Evolutionary conservation across 2,329 filamentous ascomycete species (phyloP), one percentile per base, ranked within the genome.

Genomic region (Teratosphaeria viscida): DNA sequence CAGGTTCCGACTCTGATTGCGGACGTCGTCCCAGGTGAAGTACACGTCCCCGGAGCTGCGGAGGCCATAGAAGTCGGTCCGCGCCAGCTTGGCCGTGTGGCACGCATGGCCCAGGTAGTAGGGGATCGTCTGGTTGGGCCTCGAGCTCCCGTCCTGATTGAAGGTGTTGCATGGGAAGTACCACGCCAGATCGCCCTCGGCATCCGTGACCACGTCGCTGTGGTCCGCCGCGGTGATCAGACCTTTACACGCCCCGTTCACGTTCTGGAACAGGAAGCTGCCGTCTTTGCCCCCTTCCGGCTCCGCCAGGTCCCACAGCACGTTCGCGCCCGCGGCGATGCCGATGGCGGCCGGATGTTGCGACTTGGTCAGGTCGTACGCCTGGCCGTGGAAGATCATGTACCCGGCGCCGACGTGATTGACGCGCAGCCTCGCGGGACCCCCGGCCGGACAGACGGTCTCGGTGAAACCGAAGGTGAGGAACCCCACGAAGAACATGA

Each of bases 221-320:
- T 79, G 79, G 1, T 81, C 71, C 1, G 87, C 83, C 7, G 81
- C 75, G 0, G 84, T 95, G 71, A 99, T 96, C 59, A 97, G 76
- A 10, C 82, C 88, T 77, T 97, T 99, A 82, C 94, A 99, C 63
- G 88, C 89, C 55, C 94, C 95, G 68, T 99, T 99, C 73, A 99
- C 94, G 66, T 97, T 95, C 73, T 99, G 94, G 76, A 99, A 99
- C 70, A 99, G 77, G 72, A 99, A 99, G 71, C 92, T 97, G 60
- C 90, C 92, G 71, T 99, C 95, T 74, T 89, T 83, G n/a, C 92
- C 94, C 59, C 86, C 87, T 67, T 92, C 85, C 70, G 89, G 89
- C 66, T 87, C 83, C 0, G 86, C 82, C n/a, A 95, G 77, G 71
- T 96, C 91, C 70, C 85, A 97, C 14, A 99, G 78, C 27, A 99